Conservation (phyloP, 371 early-diverging fungal species). For the Haplosporangium sp. region DNA sequence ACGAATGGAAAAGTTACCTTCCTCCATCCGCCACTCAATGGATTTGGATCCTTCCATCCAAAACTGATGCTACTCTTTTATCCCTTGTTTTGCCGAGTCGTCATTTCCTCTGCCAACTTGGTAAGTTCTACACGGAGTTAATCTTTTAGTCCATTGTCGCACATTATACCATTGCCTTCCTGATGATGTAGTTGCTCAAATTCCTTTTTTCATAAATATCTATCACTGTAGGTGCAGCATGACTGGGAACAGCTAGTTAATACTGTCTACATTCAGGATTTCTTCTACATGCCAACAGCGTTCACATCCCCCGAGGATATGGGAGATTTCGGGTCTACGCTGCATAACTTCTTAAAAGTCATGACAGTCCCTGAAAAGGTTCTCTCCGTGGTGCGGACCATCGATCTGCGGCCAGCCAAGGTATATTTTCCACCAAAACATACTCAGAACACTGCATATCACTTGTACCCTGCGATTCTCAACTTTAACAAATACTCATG, state of each 20-base stretch:
- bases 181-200: too few relatives aligned
- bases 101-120: slow-evolving; percentile 41
- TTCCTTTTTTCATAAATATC: not conserved
- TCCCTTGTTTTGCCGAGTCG: slow-evolving; percentile 37
- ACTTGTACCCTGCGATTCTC: not conserved
- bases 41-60: slow-evolving; percentile 27
- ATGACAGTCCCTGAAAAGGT: slow-evolving; percentile 35
- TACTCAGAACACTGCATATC: too few relatives aligned
- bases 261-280: slow-evolving; percentile 47
- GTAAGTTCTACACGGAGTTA: slow-evolving; percentile 28
- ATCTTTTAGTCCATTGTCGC: too few relatives aligned
- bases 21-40: slow-evolving; percentile 30
- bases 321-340: slow-evolving; percentile 30
- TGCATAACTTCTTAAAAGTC: slow-evolving; percentile 23
- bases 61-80: slow-evolving; percentile 49
- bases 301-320: slow-evolving; percentile 18
- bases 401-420: slow-evolving; percentile 39
- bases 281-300: slow-evolving; percentile 2
- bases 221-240: slow-evolving; percentile 12
- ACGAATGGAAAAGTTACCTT: slow-evolving; percentile 16
- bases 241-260: slow-evolving; percentile 45
- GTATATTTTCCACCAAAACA: too few relatives aligned
- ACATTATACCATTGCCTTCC: too few relatives aligned
- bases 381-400: slow-evolving; percentile 4
- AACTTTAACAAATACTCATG: too few relatives aligned